These are phyloP conservation scores for Globisporangium emineosum DNA, from an alignment of 352 stramenopile species.

Conservation along the genomic window DNA sequence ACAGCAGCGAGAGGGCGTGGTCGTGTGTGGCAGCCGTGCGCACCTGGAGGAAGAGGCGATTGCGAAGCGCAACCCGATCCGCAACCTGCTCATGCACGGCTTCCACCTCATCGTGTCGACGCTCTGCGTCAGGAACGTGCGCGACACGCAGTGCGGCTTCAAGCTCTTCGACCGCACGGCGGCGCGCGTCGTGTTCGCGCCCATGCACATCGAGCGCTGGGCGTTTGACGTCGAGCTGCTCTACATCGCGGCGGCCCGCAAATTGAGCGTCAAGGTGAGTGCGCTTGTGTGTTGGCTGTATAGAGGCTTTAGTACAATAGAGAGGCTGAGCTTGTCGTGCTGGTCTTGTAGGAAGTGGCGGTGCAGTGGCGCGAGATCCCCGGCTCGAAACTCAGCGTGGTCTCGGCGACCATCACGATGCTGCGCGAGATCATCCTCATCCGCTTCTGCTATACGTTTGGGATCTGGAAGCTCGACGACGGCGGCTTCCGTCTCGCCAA, in stretches of 20 bases:
- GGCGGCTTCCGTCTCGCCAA: constrained; percentile 55
- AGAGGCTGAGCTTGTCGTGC: too few species aligned
- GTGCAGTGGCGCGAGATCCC: constrained; percentile 92
- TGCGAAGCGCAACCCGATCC: constrained; percentile 78
- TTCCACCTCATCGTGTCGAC: constrained; percentile 91
- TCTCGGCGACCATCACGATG: constrained; percentile 89
- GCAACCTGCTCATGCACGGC: constrained; percentile 91
- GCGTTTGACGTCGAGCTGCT: constrained; percentile 95
- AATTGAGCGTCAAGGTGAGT: constrained; percentile 59
- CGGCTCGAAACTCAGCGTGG: constrained; percentile 88
- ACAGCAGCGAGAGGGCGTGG: constrained; percentile 31
- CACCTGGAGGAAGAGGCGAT: constrained; percentile 86
- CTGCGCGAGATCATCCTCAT: constrained; percentile 91
- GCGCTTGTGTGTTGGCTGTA: constrained; percentile 2
- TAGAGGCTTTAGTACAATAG: too few species aligned
- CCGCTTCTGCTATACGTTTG: constrained; percentile 86
- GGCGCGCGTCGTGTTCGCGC: constrained; percentile 80
- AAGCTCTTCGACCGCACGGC: constrained; percentile 91
- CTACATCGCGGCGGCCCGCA: constrained; percentile 67
- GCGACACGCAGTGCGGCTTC: constrained; percentile 94
- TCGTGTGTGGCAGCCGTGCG: constrained; percentile 90
- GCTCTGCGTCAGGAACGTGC: constrained; percentile 82
- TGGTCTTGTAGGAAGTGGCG: constrained; percentile 77
- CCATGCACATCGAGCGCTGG: constrained; percentile 94
- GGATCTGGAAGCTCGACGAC: constrained; percentile 79